Evolutionary conservation across 768 basidiomycete genomes (phyloP), one percentile per base, ranked within the genome.

Genomic region (Suillus alpinus): DNA sequence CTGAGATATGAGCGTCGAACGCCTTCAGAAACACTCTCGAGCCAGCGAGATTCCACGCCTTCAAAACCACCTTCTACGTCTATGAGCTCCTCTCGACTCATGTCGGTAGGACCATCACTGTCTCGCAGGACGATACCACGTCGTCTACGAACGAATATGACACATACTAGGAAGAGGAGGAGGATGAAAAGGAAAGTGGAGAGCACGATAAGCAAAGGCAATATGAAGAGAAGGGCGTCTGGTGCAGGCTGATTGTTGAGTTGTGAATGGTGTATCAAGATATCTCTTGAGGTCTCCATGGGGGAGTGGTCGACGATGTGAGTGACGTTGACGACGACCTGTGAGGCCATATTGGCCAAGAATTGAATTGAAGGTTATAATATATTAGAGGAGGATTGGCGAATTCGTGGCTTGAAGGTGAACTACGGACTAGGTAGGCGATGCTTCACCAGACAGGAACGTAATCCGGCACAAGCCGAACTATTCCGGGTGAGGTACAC

Each of bases 31-130:
- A 88, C 89, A 29, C 77, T 82, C 77, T 98, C 95, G 59, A 99
- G 82, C 97, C 96, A 99, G 69, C 95, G 85, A 69, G 87, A 77
- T 78, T 99, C 97, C 31, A 98, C 81, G 63, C 88, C 91, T 41
- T 95, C 94, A 62, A 98, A 90, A 31, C 95, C 97, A 37, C 95
- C 96, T 63, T 98, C 95, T 8, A 90, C 91, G 56, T 92, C 89
- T 56, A 92, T 81, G 57, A 95, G 83, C 59, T 98, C 95, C 67
- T 96, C 93, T 51, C 92, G 84, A 68, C 88, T 91, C 82, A 98
- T 87, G 77, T 98, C 95, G 61, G 94, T 81, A 9, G 97, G 97
- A 34, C 96, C 95, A 69, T 95, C 94, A 67, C 81, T 81, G 79
- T 98, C 96, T 61, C 83, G 83, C 63, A 94, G 83, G 67, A 84